Evolutionary conservation across 225 moss, liverwort and hornwort species (phyloP), one percentile per base, ranked within the genome.

Genomic region (Rhytidiadelphus loreus): DNA sequence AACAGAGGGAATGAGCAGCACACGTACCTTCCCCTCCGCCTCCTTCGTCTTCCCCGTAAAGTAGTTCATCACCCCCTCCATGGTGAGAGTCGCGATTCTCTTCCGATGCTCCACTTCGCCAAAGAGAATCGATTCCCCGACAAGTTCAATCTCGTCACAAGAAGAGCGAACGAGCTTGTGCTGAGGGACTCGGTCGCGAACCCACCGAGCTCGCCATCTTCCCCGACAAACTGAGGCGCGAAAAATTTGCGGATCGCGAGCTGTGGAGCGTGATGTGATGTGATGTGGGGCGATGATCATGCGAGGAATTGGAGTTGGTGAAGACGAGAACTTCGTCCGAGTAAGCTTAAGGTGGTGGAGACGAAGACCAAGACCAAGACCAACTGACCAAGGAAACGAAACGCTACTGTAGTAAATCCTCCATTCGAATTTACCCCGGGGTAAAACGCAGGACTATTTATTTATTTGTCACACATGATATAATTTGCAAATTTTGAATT

Each of bases 21-120:
- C 68, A 94, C n/a, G n/a, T n/a, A n/a, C 94, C 94, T 90, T 73
- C 20, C 33, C 80, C 43, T 94, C 94, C 33, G 85, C 87, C 85
- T 91, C 93, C 87, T 83, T 88, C 52, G 81, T 68, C 90, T 90
- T 94, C 41, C 93, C 94, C 73, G 89, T 90, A 64, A 94, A 93
- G 84, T 76, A 94, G 81, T 76, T 90, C 83, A 90, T 85, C 60
- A 94, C 81, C 14, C 90, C 90, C 68, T 94, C 94, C 93, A 93
- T 93, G 3, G 48, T 55, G 64, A 74, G 74, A 70, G 35, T 55
- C 29, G 24, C 8, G 8, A n/a, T 59, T 59, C 41, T 53, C 53
- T 53, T 53, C 66, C 28, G 20, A 28, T 64, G 28, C 82, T 41
- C 64, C 24, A 66, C 80, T 71, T n/a, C 63, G 28, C 76, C 53